Evolutionary conservation across 805 yeast genomes (phyloP).

Genomic region (Saccharomycopsis fibuligera): DNA sequence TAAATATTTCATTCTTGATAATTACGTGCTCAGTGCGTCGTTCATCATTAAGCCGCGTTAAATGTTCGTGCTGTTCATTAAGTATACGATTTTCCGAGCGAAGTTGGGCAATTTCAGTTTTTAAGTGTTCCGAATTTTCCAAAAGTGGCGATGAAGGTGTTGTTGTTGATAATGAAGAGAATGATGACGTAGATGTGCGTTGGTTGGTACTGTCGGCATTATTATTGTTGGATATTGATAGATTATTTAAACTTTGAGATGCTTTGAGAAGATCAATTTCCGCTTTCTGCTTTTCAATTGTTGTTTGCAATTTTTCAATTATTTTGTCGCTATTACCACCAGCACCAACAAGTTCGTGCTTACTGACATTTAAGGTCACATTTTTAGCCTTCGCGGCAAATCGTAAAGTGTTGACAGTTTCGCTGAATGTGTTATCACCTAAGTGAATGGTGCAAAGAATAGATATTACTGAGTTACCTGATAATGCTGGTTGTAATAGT

Average conservation of each 20-base stretch:
- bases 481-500: conserved; percentile 82
- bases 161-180: neutral
- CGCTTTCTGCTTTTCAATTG: conserved; percentile 53
- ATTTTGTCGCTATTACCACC: conserved; percentile 35
- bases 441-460: conserved; percentile 83
- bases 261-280: conserved; percentile 41
- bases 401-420: conserved; percentile 78
- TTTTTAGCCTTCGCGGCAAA: conserved; percentile 94
- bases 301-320: conserved; percentile 49
- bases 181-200: neutral
- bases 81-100: conserved; percentile 60
- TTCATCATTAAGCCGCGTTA: conserved; percentile 56
- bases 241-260: conserved; percentile 11
- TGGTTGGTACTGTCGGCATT: neutral
- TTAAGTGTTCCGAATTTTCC: conserved; percentile 16
- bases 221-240: neutral
- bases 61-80: conserved; percentile 63
- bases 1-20: conserved; percentile 52
- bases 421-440: conserved; percentile 54
- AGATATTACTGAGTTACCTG: conserved; percentile 79
- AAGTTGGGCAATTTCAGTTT: conserved; percentile 37
- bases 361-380: conserved; percentile 61
- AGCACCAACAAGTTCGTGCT: conserved; percentile 32
- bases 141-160: neutral
- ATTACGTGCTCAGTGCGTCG: conserved; percentile 49